A percentile compares a stretch with the other conserved stretches of the same genome.
Evolutionary conservation across 75 land plant genomes (phyloP).

Genomic region (Selaginella tamariscina): DNA sequence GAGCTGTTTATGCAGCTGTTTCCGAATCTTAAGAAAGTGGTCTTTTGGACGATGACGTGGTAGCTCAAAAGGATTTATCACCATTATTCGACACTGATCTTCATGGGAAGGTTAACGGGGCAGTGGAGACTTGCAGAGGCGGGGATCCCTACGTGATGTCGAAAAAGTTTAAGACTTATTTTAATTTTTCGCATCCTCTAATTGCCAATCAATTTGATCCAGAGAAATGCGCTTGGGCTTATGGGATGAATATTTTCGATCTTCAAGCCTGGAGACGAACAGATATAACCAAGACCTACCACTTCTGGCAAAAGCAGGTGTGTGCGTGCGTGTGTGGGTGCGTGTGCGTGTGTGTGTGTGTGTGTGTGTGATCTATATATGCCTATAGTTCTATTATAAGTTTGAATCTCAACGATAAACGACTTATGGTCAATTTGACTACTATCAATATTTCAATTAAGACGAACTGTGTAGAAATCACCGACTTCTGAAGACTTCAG

Average conservation of each 20-base stretch:
- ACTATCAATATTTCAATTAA: too few relatives aligned
- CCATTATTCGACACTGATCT: conserved; percentile 76
- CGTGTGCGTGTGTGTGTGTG: too few relatives aligned
- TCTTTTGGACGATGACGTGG: conserved; percentile 95
- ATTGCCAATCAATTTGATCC: conserved; percentile 59
- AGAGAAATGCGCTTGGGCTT: conserved; percentile 96
- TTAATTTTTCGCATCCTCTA: conserved; percentile 87
- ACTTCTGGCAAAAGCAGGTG: conserved; percentile 90
- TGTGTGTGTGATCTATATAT: too few relatives aligned
- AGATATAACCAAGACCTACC: conserved; percentile 70
- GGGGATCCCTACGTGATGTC: conserved; percentile 94
- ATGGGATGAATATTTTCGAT: conserved; percentile 97
- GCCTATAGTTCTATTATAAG: too few relatives aligned
- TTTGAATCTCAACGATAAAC: too few relatives aligned
- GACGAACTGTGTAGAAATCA: too few relatives aligned
- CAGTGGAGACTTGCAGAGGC: conserved; percentile 90
- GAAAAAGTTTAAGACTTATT: conserved; percentile 64
- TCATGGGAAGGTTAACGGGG: conserved; percentile 81
- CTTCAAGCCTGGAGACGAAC: conserved; percentile 74
- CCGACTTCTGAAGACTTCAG: too few relatives aligned
- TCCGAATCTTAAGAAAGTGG: conserved; percentile 74
- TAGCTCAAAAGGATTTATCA: conserved; percentile 70
- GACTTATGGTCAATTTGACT: too few relatives aligned
- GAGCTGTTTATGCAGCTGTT: conserved; percentile 67
- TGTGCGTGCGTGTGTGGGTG: too few relatives aligned